These are phyloP conservation scores for Candida ponderosae DNA, from an alignment of 805 yeast genomes.

Conservation along the genomic window DNA sequence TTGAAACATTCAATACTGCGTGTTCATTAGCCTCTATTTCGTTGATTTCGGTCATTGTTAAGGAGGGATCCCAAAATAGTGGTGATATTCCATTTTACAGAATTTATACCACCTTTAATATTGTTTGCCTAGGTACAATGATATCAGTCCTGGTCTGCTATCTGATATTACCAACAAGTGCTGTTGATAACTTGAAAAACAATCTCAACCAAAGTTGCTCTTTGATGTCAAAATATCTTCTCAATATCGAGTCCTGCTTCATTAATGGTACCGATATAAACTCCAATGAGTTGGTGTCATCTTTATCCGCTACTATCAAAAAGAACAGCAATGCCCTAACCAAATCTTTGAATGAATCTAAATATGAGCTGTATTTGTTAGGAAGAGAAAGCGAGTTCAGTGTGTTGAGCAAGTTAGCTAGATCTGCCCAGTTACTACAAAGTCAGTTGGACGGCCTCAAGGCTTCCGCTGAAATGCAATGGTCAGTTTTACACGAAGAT, in stretches of 20 bases:
- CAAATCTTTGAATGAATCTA: constrained; percentile 45
- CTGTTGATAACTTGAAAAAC: constrained; percentile 36
- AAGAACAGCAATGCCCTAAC: constrained; percentile 31
- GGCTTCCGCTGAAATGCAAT: constrained; percentile 62
- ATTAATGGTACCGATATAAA: constrained; percentile 33
- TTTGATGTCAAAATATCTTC: constrained; percentile 41
- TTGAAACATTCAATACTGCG: constrained; percentile 72
- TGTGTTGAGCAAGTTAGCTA: constrained; percentile 37
- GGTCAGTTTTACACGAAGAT: constrained; percentile 37
- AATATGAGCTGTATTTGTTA: constrained; percentile 44
- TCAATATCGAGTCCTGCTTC: constrained; percentile 40
- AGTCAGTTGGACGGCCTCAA: constrained; percentile 60
- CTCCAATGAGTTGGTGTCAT: constrained; percentile 26
- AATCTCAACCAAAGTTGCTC: constrained; percentile 44
- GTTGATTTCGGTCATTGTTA: constrained; percentile 60
- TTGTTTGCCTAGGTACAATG: constrained; percentile 54
- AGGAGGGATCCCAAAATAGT: constrained; percentile 61
- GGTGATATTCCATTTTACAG: constrained; percentile 49
- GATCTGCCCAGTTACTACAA: constrained; percentile 41
- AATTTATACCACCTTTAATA: constrained; percentile 43
- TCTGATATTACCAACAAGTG: constrained; percentile 56
- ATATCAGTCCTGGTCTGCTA: constrained; percentile 56
- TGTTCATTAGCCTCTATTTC: constrained; percentile 71
- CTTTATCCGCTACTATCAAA: constrained; percentile 30
- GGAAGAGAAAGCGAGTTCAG: constrained; percentile 53